phyloP scores from a whole-genome alignment of 306 rosid genomes.

The Lagenaria siceraria region DNA sequence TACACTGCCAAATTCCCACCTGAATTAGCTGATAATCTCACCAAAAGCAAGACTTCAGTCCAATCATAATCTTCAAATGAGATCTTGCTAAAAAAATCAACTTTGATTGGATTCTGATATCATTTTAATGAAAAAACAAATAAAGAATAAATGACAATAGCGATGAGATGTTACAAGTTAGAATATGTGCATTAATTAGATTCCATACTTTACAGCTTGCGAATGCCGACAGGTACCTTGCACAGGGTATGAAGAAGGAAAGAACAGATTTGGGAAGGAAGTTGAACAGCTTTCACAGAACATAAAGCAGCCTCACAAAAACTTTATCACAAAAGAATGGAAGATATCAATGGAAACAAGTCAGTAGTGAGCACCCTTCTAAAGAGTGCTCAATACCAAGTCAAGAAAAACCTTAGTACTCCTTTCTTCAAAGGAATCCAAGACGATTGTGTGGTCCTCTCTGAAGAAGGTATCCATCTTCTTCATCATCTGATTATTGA shows the following conservation, averaged over 20 bases:
- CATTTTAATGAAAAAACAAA: neutral
- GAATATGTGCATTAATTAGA: neutral
- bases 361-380: neutral
- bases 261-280: neutral
- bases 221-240: neutral
- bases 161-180: neutral
- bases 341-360: neutral
- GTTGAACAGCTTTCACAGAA: neutral
- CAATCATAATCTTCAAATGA: neutral
- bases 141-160: neutral
- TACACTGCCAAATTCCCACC: neutral
- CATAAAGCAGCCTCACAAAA: neutral
- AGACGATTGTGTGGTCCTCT: too few species aligned
- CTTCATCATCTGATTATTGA: too few species aligned
- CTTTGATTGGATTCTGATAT: neutral
- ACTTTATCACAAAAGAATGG: neutral
- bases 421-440: too few species aligned
- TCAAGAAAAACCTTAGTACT: too few species aligned
- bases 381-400: neutral
- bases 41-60: neutral
- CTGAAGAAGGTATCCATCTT: too few species aligned
- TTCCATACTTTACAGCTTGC: conserved; percentile 1
- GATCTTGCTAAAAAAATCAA: neutral
- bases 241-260: neutral
- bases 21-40: neutral